Percentiles rank a stretch among this genome's conserved stretches.
These are phyloP conservation scores for Calonectria henricotiae DNA, from an alignment of 2,329 filamentous ascomycete genomes.

Conservation along the genomic window DNA sequence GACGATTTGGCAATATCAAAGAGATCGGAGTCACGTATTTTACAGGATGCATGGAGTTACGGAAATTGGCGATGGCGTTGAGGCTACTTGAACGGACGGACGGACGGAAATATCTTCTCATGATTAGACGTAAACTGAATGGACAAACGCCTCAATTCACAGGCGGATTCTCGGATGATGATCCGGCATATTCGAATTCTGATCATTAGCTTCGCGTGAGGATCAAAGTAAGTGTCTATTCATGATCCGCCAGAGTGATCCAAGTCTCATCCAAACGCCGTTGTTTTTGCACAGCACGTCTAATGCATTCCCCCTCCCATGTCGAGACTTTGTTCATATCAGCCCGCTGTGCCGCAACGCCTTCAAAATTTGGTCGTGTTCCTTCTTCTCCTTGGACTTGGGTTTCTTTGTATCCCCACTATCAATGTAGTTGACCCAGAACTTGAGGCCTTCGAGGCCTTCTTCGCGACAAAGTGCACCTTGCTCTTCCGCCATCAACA, in stretches of 20 bases:
- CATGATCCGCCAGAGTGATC: neutral
- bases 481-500: constrained; percentile 96
- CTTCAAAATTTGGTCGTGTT: constrained; percentile 62
- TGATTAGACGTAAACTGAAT: constrained; percentile 23
- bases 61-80: constrained; percentile 22
- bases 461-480: constrained; percentile 93
- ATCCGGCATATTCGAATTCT: neutral
- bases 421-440: constrained; percentile 88
- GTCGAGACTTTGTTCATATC: constrained; percentile 36
- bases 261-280: constrained; percentile 21
- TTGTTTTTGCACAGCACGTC: constrained; percentile 28
- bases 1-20: neutral
- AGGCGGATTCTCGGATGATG: neutral
- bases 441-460: constrained; percentile 89
- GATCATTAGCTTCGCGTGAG: neutral
- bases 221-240: constrained; percentile 1
- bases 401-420: constrained; percentile 60
- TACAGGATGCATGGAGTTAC: constrained; percentile 31
- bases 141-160: constrained; percentile 8
- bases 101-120: constrained; percentile 24
- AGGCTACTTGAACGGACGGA: constrained; percentile 5
- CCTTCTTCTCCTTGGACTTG: constrained; percentile 52
- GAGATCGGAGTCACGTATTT: constrained; percentile 1
- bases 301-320: constrained; percentile 21
- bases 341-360: constrained; percentile 63